These are phyloP conservation scores for Leishmania guyanensis DNA, from an alignment of 208 protist genomes.

Conservation along the genomic window DNA sequence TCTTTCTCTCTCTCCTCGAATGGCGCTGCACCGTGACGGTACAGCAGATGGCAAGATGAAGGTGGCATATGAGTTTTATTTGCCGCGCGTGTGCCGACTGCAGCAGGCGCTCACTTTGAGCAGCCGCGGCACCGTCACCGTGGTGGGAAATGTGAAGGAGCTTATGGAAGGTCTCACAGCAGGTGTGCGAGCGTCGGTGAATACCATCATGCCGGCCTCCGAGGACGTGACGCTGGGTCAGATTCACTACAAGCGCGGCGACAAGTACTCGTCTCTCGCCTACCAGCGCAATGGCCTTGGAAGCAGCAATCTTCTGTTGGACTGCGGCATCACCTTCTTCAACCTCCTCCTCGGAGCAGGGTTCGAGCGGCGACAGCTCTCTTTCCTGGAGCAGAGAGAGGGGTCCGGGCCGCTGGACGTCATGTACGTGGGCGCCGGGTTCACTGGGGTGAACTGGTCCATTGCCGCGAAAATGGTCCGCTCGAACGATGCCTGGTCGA, in stretches of 20 bases:
- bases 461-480: conserved; percentile 79
- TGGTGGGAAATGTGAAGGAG: conserved; percentile 46
- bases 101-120: conserved; percentile 68
- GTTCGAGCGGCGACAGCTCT: conserved; percentile 82
- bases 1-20: conserved; percentile 73
- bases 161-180: conserved; percentile 75
- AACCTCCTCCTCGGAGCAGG: conserved; percentile 82
- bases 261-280: conserved; percentile 72
- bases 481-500: conserved; percentile 69
- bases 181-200: conserved; percentile 55
- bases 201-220: conserved; percentile 84
- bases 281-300: conserved; percentile 87
- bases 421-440: conserved; percentile 81
- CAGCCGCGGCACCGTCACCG: conserved; percentile 60
- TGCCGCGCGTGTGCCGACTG: conserved; percentile 70
- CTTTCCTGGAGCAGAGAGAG: conserved; percentile 77
- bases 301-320: conserved; percentile 83
- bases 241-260: conserved; percentile 68
- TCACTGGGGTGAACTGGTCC: conserved; percentile 81
- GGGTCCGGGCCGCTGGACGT: conserved; percentile 68
- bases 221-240: conserved; percentile 67
- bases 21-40: conserved; percentile 64
- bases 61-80: conserved; percentile 52
- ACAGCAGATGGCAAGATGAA: conserved; percentile 79
- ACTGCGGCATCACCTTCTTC: conserved; percentile 82